Evolutionary conservation across 108 stramenopile species (phyloP).

Genomic region (Discostella pseudostelligera): DNA sequence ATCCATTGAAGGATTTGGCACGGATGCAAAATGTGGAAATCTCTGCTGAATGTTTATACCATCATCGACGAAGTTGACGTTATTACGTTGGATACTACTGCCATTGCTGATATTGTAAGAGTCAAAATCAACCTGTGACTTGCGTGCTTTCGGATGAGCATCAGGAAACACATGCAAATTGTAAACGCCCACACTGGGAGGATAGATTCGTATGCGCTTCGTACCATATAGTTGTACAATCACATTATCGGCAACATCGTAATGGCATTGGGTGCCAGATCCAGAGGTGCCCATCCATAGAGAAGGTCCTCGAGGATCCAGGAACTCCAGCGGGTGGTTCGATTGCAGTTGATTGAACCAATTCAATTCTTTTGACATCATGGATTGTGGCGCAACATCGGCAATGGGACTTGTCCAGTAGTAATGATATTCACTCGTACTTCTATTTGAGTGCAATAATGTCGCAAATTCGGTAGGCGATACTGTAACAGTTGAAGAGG

Average conservation of each 20-base stretch:
- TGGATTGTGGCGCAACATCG: neutral
- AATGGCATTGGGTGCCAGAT: constrained; percentile 37
- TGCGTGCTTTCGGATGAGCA: constrained; percentile 41
- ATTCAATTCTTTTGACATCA: neutral
- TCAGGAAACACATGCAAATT: constrained; percentile 42
- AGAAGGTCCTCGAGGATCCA: constrained; percentile 7
- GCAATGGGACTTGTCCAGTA: constrained; percentile 7
- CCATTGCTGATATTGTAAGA: too few species aligned
- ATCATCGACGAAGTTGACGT: neutral
- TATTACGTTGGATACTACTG: neutral
- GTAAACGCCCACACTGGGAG: constrained; percentile 12
- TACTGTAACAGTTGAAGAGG: neutral
- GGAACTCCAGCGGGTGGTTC: neutral
- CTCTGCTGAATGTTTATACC: neutral
- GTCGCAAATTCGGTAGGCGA: constrained; percentile 4
- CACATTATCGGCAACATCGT: constrained; percentile 44
- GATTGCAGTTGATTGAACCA: neutral
- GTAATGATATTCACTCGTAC: neutral
- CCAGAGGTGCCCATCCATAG: constrained; percentile 36
- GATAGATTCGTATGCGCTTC: constrained; percentile 29
- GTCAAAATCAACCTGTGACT: constrained; percentile 45
- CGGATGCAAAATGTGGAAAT: constrained; percentile 5
- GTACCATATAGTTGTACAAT: constrained; percentile 37
- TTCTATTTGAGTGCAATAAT: neutral
- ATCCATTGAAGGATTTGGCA: constrained; percentile 28